Conservation (phyloP, 495 filamentous ascomycete genomes). For the Diplogelasinospora grovesii region DNA sequence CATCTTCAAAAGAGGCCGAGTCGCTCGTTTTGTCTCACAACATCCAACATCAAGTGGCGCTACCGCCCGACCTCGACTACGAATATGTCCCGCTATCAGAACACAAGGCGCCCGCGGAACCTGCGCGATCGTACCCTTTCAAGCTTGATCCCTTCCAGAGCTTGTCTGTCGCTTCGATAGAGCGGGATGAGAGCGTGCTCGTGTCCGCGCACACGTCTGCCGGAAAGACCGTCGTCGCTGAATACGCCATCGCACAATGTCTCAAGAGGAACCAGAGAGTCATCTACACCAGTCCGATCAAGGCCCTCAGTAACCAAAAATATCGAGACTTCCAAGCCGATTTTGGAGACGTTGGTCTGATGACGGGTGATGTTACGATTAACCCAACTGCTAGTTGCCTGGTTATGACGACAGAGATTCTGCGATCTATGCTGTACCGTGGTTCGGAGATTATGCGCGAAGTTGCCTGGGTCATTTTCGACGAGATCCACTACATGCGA, state of each 20-base stretch:
- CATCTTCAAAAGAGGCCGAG: conserved; percentile 48
- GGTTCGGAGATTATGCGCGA: conserved; percentile 99
- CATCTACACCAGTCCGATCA: conserved; percentile 99
- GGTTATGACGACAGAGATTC: conserved; percentile 99
- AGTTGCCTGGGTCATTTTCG: conserved; percentile 95
- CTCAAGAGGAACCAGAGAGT: conserved; percentile 95
- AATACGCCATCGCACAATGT: conserved; percentile 97
- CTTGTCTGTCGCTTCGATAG: conserved; percentile 84
- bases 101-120: conserved; percentile 77
- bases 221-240: conserved; percentile 95
- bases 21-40: conserved; percentile 87
- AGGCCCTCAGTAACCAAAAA: conserved; percentile 96
- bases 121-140: conserved; percentile 79
- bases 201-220: conserved; percentile 97
- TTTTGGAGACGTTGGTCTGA: conserved; percentile 94
- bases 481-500: conserved; percentile 97
- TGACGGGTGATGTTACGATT: conserved; percentile 99
- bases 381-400: conserved; percentile 96
- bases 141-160: conserved; percentile 95
- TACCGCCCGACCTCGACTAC: conserved; percentile 76
- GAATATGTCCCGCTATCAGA: conserved; percentile 87
- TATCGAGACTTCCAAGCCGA: conserved; percentile 93
- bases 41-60: conserved; percentile 94
- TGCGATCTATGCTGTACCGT: conserved; percentile 95
- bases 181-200: conserved; percentile 89